Percentiles rank a stretch among this genome's conserved stretches.
These are phyloP conservation scores for Brassica nigra DNA, from an alignment of 345 rosid species.

Conservation along the genomic window DNA sequence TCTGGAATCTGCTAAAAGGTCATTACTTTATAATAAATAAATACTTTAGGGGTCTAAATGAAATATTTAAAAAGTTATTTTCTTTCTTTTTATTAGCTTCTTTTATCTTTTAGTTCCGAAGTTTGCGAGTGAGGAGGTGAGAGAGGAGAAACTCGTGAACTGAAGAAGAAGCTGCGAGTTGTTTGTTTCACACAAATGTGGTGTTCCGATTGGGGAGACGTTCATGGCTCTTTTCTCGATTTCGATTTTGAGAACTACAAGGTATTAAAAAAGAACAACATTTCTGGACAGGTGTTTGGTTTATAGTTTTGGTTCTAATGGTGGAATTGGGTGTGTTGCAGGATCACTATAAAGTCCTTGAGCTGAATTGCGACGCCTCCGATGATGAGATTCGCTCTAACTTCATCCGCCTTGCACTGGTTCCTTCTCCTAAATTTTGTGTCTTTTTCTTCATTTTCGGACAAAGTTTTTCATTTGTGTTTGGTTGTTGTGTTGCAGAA, in stretches of 20 bases:
- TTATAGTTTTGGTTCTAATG: not conserved
- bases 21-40: not conserved
- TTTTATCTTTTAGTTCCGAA: slow-evolving; percentile 4
- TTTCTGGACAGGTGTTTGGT: not conserved
- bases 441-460: not conserved
- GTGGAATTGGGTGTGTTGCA: slow-evolving; percentile 32
- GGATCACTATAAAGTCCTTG: slow-evolving; percentile 91
- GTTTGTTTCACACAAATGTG: slow-evolving; percentile 28
- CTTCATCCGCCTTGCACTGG: slow-evolving; percentile 93
- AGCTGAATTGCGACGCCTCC: slow-evolving; percentile 73
- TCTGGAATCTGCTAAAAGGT: slow-evolving; percentile 27
- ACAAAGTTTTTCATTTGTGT: not conserved
- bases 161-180: slow-evolving; percentile 16
- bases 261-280: slow-evolving; percentile 39
- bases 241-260: slow-evolving; percentile 63
- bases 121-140: not conserved
- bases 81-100: not conserved
- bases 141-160: not conserved
- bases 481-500: slow-evolving; percentile 51
- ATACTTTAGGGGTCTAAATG: slow-evolving; percentile 1
- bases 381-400: slow-evolving; percentile 92
- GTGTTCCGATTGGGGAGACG: slow-evolving; percentile 38
- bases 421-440: slow-evolving; percentile 9
- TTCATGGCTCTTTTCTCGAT: slow-evolving; percentile 49
- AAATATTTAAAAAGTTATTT: not conserved